Evolutionary conservation across 768 basidiomycete species (phyloP), one percentile per base, ranked within the genome.

Genomic region (Porphyrellus cyaneotinctus): DNA sequence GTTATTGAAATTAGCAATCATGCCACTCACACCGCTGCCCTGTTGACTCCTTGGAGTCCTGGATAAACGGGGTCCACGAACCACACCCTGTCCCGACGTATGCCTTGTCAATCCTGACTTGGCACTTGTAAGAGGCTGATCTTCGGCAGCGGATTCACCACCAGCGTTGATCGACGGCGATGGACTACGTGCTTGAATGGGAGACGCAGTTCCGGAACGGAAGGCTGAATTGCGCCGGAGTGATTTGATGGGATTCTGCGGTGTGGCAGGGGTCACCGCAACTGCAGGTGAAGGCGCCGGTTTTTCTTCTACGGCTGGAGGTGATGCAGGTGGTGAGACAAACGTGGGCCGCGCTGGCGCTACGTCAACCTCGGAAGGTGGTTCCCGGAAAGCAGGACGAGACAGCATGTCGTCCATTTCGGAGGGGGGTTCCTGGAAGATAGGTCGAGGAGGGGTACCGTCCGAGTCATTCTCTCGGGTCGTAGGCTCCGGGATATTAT

Each of bases 341-440:
- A 59, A 59, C n/a, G 44, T 43, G 31, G 58, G 56, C 17, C 58
- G 62, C 7, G 31, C 32, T 51, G 35, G 64, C 43, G 38, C 47
- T 22, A 28, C 63, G 36, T 80, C 80, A 23, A 68, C 57, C 68
- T 85, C 85, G 4, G 81, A 81, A 23, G 81, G 79, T 9, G 84
- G 85, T 49, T 83, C 83, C 61, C 75, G 85, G 68, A 85, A 88
- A 0, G 65, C 52, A 6, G 84, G 84, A 31, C 72, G 72, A 4
- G 67, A 57, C 17, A 71, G 65, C 12, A 50, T 23, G 46, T 64
- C 65, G 14, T 70, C 69, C 8, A 38, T 51, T 47, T 70, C 70
- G 6, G 81, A 80, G 30, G 80, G 79, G 12, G 85, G 85, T 53
- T 84, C 82, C 61, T 78, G 85, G 69, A 86, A 88, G 2, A 62